Evolutionary conservation across 169 alveolate genomes (phyloP).

Genomic region (Plasmodium yoelii): DNA sequence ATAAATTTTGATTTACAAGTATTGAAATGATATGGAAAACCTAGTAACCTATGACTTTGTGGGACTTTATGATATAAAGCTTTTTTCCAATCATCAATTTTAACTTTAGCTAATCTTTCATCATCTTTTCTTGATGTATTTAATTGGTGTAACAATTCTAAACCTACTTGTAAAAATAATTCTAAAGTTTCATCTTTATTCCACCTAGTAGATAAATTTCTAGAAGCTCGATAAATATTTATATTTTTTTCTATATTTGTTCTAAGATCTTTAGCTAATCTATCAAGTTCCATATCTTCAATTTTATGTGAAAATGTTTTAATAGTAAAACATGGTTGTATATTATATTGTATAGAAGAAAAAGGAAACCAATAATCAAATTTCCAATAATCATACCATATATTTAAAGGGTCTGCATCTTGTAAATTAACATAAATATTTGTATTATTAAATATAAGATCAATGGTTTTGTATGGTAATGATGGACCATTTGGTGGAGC

Average conservation of each 20-base stretch:
- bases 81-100: slow-evolving; percentile 87
- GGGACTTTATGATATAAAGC: slow-evolving; percentile 87
- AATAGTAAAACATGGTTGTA: slow-evolving; percentile 64
- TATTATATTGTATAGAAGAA: slow-evolving; percentile 60
- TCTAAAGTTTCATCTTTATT: slow-evolving; percentile 84
- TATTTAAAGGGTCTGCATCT: slow-evolving; percentile 80
- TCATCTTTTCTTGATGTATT: slow-evolving; percentile 85
- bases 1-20: slow-evolving; percentile 58
- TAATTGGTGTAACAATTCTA: slow-evolving; percentile 83
- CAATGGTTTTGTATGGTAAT: slow-evolving; percentile 84
- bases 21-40: slow-evolving; percentile 77
- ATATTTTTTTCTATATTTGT: slow-evolving; percentile 78
- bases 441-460: slow-evolving; percentile 83
- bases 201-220: slow-evolving; percentile 88
- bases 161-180: slow-evolving; percentile 83
- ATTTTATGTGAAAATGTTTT: slow-evolving; percentile 71
- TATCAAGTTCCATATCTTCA: slow-evolving; percentile 81
- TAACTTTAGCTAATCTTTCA: slow-evolving; percentile 78
- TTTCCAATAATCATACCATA: slow-evolving; percentile 84
- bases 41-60: slow-evolving; percentile 80
- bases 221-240: slow-evolving; percentile 85
- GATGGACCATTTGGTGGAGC: slow-evolving; percentile 53
- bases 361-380: slow-evolving; percentile 83
- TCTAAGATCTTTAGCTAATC: slow-evolving; percentile 76
- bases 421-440: slow-evolving; percentile 87